These are phyloP conservation scores for Phlegmacium glaucopus DNA, from an alignment of 768 basidiomycete species.

Conservation along the genomic window DNA sequence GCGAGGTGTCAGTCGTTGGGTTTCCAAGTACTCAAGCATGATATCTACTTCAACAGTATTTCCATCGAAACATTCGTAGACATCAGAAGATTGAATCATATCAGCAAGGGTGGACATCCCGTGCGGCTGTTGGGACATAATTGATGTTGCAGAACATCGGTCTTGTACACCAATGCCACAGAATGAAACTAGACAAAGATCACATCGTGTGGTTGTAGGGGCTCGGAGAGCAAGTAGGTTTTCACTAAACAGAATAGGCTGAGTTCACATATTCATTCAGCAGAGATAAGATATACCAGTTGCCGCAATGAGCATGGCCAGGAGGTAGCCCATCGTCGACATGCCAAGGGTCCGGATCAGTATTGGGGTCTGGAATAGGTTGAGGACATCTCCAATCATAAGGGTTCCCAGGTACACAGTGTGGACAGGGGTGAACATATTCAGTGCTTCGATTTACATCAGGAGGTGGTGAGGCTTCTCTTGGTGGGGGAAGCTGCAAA, in stretches of 20 bases:
- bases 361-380: constrained; percentile 69
- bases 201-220: constrained; percentile 78
- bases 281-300: constrained; percentile 52
- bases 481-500: constrained; percentile 67
- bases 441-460: constrained; percentile 61
- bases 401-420: constrained; percentile 65
- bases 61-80: constrained; percentile 78
- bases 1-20: constrained; percentile 57
- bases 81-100: constrained; percentile 68
- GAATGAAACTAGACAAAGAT: constrained; percentile 78
- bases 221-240: constrained; percentile 69
- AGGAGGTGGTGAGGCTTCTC: constrained; percentile 76
- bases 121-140: constrained; percentile 64
- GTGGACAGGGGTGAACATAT: constrained; percentile 76
- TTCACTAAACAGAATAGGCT: constrained; percentile 44
- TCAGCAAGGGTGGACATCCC: constrained; percentile 67
- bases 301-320: constrained; percentile 78
- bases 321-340: constrained; percentile 76
- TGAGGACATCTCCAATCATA: constrained; percentile 82
- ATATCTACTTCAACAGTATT: constrained; percentile 82
- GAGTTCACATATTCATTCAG: neutral
- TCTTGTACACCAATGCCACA: constrained; percentile 78
- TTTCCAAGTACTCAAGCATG: constrained; percentile 76
- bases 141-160: constrained; percentile 61
- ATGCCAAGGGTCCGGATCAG: constrained; percentile 71